Conservation (phyloP, 1,139 yeast genomes). For the Saccharomyces hybrid region DNA sequence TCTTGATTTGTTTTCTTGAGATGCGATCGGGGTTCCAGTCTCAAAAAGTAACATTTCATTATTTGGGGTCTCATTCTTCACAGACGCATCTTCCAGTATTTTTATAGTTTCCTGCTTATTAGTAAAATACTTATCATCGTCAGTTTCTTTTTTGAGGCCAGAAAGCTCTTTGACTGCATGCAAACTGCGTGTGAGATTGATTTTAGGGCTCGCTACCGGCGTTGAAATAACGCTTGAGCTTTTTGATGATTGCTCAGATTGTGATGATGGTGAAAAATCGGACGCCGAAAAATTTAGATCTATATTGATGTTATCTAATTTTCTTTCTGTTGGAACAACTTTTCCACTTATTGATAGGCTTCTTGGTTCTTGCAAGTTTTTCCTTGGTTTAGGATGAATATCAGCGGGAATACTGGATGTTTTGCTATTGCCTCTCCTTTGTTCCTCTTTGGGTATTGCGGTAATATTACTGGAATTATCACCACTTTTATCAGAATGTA, state of each 20-base stretch:
- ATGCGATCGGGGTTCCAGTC: constrained; percentile 3
- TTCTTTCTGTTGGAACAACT: constrained; percentile 4
- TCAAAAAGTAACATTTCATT: neutral
- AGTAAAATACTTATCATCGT: neutral
- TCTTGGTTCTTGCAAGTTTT: neutral
- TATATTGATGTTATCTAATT: constrained; percentile 2
- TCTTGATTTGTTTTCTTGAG: neutral
- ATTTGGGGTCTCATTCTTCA: neutral
- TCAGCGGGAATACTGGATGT: neutral
- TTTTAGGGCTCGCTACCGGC: constrained; percentile 11
- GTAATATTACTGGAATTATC: neutral
- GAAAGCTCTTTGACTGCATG: neutral
- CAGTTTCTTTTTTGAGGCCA: neutral
- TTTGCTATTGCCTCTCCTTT: neutral
- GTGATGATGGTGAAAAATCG: constrained; percentile 4
- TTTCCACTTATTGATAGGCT: neutral
- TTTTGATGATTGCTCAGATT: constrained; percentile 2
- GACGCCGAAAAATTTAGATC: constrained; percentile 1
- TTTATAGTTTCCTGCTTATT: neutral
- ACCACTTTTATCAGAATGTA: neutral
- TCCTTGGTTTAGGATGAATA: neutral
- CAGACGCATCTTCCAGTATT: neutral
- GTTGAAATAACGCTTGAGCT: constrained; percentile 9
- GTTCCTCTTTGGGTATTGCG: neutral
- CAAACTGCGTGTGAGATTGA: neutral